Percentiles rank a stretch among this genome's conserved stretches.
These are phyloP conservation scores for Ziziphus jujuba DNA, from an alignment of 306 rosid genomes.

Conservation along the genomic window DNA sequence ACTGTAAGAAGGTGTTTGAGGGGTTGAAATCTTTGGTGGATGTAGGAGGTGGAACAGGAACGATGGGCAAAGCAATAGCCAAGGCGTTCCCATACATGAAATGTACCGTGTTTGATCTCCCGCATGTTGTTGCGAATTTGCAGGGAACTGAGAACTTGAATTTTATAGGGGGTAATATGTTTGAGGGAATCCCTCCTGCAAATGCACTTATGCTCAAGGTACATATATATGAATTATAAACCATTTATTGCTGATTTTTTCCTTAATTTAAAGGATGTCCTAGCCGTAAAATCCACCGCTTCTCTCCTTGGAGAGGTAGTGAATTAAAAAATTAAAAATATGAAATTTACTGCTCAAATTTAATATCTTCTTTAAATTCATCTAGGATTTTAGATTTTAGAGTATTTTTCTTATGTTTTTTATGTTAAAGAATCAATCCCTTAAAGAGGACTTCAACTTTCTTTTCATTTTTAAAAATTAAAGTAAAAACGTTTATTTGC, in stretches of 20 bases:
- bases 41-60: constrained; percentile 44
- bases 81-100: constrained; percentile 29
- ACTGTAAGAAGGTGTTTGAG: constrained; percentile 26
- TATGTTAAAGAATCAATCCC: no score
- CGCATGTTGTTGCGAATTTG: constrained; percentile 23
- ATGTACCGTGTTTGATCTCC: constrained; percentile 42
- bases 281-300: no score
- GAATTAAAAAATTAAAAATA: no score
- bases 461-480: no score
- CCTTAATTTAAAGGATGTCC: no score
- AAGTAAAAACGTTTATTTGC: no score
- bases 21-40: constrained; percentile 45
- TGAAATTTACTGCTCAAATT: no score
- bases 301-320: no score
- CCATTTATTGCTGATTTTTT: not conserved
- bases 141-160: constrained; percentile 18
- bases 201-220: constrained; percentile 34
- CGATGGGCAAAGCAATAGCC: constrained; percentile 36
- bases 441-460: no score
- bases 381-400: not conserved
- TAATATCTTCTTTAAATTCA: not conserved
- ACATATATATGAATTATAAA: not conserved
- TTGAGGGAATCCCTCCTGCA: constrained; percentile 28
- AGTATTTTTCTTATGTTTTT: no score
- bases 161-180: constrained; percentile 31